phyloP scores from a whole-genome alignment of 768 basidiomycete genomes.

The Lenzites betulinus region DNA sequence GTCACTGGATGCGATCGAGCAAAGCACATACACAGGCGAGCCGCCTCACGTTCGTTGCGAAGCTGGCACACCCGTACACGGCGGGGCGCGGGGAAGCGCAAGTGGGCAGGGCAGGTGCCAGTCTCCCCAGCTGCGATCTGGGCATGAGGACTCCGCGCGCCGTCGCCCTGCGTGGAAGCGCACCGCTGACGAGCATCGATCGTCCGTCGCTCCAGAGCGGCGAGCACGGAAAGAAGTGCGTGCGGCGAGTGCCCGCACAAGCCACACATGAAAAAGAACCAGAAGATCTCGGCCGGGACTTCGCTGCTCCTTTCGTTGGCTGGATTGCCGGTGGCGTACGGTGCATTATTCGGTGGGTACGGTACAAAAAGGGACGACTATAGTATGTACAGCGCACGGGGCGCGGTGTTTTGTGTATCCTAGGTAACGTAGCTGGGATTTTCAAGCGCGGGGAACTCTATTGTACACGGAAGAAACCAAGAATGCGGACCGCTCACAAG shows the following conservation, averaged over 20 bases:
- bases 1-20: neutral
- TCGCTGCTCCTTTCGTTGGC: neutral
- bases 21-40: too few species aligned
- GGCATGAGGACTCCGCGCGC: neutral
- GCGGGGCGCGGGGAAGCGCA: neutral
- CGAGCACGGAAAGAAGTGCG: neutral
- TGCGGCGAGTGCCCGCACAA: too few species aligned
- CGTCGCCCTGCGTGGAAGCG: neutral
- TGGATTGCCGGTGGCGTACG: neutral
- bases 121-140: conserved; percentile 1
- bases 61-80: neutral
- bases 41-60: neutral
- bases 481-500: neutral
- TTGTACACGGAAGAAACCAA: neutral
- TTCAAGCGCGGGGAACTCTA: neutral
- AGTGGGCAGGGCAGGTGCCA: neutral
- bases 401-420: neutral
- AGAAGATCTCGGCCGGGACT: too few species aligned
- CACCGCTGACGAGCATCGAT: neutral
- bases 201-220: neutral
- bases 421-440: neutral
- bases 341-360: neutral
- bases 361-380: neutral
- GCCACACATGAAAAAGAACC: too few species aligned
- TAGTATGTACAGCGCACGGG: neutral